Percentiles rank a stretch among this genome's conserved stretches.
Conservation (phyloP, 2,329 filamentous ascomycete genomes). For the Arthrobotrys conoides region DNA sequence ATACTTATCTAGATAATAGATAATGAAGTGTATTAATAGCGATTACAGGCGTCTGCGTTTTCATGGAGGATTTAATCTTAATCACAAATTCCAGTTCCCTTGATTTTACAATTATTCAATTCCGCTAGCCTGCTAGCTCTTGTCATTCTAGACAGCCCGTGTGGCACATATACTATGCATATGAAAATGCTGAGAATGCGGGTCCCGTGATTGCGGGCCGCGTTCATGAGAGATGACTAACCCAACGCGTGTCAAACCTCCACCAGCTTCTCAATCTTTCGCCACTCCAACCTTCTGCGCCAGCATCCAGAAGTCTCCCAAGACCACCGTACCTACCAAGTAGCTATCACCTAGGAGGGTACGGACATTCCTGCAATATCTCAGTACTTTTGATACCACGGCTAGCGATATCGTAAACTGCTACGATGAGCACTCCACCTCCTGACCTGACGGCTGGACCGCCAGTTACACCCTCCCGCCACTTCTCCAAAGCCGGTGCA, state of each 20-base stretch:
- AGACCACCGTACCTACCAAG: neutral
- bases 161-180: too few relatives aligned
- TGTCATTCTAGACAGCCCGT: too few relatives aligned
- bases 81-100: neutral
- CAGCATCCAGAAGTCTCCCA: neutral
- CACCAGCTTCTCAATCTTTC: conserved; percentile 5
- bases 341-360: neutral
- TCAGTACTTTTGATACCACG: neutral
- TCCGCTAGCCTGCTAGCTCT: too few relatives aligned
- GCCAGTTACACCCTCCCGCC: conserved; percentile 48
- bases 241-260: conserved; percentile 34
- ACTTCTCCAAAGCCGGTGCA: conserved; percentile 43
- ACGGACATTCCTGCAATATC: neutral
- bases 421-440: conserved; percentile 47
- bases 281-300: conserved; percentile 10
- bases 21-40: conserved; percentile 5
- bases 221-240: conserved; percentile 23
- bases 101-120: too few relatives aligned
- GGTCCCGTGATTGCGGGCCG: conserved; percentile 43
- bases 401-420: neutral
- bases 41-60: conserved; percentile 14
- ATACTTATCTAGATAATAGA: neutral
- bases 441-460: conserved; percentile 36
- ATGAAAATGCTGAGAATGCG: neutral
- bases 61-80: conserved; percentile 7